Base-by-base conservation (phyloP, 495 filamentous ascomycete species). In the Penicillium simplicissimum region DNA sequence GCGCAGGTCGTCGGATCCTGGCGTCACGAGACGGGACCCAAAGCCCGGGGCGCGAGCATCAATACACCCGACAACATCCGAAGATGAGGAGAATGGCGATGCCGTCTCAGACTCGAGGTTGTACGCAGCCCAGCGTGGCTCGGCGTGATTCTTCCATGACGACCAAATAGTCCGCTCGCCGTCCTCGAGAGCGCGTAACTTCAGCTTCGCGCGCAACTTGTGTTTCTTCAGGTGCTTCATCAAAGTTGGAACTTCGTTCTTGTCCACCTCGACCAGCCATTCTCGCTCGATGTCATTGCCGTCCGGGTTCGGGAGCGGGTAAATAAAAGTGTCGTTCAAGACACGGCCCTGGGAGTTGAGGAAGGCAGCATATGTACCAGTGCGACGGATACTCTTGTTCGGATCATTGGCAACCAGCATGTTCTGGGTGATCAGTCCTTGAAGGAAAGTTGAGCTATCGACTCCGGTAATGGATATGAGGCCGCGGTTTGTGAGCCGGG, bases 271-370 rank as follows among this genome's bases (percentile, higher is more conserved):
- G 63, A 98, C 82, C 42, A 96, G 69, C 82, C 89, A 96, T 17
- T 76, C 78, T 10, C 76, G 79, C n/a, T 85, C 82, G 7, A 61
- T 25, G 25, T 56, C 56, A 34, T 64, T 54, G 60, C 63, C 55
- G 15, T 72, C 58, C 8, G 72, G 60, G 49, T 75, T 65, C 37
- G 79, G 71, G 45, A 82, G 71, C 4, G 87, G 87, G 79, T 95
- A 97, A 33, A 98, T 80, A 77, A 97, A 96, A 28, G 91, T 90
- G 73, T 98, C 95, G 74, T 93, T 85, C 28, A 97, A 78, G 10
- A 97, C 80, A 42, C 91, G 83, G 45, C 95, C 93, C 63, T 88
- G 84, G 19, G 92, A 91, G 64, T 87, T 96, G 13, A 98, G 83
- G 68, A 98, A 97, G 2, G 87, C 90, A 23, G 85, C 79, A 76